Evolutionary conservation across 805 yeast genomes (phyloP).

Genomic region (Metschnikowia lochheadii): DNA sequence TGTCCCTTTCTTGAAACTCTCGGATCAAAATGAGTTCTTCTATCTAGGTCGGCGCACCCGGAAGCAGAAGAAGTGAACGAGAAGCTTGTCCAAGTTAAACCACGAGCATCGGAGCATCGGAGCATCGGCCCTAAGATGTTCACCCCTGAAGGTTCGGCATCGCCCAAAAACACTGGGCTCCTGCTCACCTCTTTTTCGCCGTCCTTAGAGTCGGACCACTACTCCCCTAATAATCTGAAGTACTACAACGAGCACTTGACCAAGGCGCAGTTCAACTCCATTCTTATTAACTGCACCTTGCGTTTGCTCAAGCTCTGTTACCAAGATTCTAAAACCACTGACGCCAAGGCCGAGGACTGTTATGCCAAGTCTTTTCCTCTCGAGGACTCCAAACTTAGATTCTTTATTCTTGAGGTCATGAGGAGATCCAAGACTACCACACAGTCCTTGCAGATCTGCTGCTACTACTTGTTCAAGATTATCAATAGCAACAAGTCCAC

Average conservation of each 20-base stretch:
- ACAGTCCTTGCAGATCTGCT: constrained; percentile 59
- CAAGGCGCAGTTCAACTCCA: constrained; percentile 38
- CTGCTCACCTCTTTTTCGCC: constrained; percentile 10
- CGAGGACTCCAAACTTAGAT: constrained; percentile 19
- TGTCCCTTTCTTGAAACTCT: neutral
- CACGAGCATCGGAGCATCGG: neutral
- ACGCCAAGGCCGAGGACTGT: too few species aligned
- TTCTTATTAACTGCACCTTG: constrained; percentile 34
- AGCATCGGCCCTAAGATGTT: constrained; percentile 5
- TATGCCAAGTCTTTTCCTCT: neutral
- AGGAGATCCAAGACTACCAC: constrained; percentile 55
- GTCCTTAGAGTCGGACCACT: constrained; percentile 13
- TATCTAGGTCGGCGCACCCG: constrained; percentile 3
- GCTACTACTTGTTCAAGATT: constrained; percentile 58
- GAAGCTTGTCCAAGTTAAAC: neutral
- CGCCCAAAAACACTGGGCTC: constrained; percentile 11
- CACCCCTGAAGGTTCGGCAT: constrained; percentile 13
- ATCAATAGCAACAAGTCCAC: constrained; percentile 19
- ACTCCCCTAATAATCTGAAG: constrained; percentile 35
- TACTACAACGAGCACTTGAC: constrained; percentile 38
- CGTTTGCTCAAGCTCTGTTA: constrained; percentile 35
- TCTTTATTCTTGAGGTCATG: constrained; percentile 40
- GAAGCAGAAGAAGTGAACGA: constrained; percentile 1
- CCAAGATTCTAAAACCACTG: constrained; percentile 4
- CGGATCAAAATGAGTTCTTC: constrained; percentile 6